Conservation (phyloP, 1,284 basidiomycete genomes). For the Pseudozyma hubeiensis region DNA sequence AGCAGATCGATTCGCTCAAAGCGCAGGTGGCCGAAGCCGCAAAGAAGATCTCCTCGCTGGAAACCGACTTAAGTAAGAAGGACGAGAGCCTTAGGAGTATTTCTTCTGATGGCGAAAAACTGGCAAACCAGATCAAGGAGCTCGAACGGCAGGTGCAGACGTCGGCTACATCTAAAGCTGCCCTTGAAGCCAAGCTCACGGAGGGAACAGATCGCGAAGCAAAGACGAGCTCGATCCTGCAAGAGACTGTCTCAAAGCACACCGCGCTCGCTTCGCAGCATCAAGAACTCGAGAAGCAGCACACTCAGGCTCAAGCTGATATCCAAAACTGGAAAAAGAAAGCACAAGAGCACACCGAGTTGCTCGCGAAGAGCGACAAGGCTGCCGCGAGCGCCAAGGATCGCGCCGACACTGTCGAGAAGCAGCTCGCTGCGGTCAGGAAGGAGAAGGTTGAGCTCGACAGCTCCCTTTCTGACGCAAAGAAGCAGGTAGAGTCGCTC, state of each 20-base stretch:
- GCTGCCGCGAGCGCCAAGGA: conserved; percentile 16
- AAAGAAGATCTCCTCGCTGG: conserved; percentile 23
- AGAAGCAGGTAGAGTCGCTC: conserved; percentile 27
- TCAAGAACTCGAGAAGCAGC: conserved; percentile 26
- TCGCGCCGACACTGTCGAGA: conserved; percentile 24
- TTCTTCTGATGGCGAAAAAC: conserved; percentile 14
- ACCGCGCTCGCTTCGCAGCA: conserved; percentile 2
- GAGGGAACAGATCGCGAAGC: conserved; percentile 22
- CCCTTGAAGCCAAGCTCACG: conserved; percentile 27
- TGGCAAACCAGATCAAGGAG: conserved; percentile 21
- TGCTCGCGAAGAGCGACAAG: conserved; percentile 25
- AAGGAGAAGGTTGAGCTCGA: conserved; percentile 37
- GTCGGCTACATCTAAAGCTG: not conserved
- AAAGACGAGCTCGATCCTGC: conserved; percentile 16
- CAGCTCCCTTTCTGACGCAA: conserved; percentile 26
- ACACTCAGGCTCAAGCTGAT: conserved; percentile 22
- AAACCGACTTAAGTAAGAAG: conserved; percentile 34
- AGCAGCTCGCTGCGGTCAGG: conserved; percentile 20
- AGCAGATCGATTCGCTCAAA: conserved; percentile 36
- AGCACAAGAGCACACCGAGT: conserved; percentile 12
- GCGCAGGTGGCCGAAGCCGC: conserved; percentile 22
- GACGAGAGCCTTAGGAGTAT: conserved; percentile 17
- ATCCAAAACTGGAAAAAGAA: conserved; percentile 18
- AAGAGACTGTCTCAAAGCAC: conserved; percentile 14
- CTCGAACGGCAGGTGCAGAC: conserved; percentile 21